Evolutionary conservation across 257 asterid genomes (phyloP), one percentile per base, ranked within the genome.

Genomic region (Ajuga chamaepitys): DNA sequence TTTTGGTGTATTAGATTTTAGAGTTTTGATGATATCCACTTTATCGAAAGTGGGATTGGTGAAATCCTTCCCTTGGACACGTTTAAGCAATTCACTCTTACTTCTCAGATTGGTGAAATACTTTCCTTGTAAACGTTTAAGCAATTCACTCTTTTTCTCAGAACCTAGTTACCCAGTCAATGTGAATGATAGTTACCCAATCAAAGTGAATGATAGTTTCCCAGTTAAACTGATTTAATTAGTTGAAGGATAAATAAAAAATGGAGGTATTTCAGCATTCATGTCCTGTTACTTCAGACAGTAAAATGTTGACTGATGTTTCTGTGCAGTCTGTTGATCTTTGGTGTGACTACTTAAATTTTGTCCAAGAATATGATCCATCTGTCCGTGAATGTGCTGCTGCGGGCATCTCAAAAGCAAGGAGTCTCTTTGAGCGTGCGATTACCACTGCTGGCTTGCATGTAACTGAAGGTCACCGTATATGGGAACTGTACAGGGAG

Each of bases 401-500:
- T 1, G 68, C 58, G 76, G 97, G 96, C 62, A 81, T 86, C 67
- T 82, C 87, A 4, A 90, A 86, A 83, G 82, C 81, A 3, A 86
- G 99, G 75, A 82, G 83, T 75, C 77, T 94, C 48, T 90, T 90
- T 48, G 97, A 94, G 80, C 93, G 91, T 70, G 96, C 99, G 26
- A 83, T 88, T 71, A 83, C 95, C 64, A 91, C 99, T 38, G 80
- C 82, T 70, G 97, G 97, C 69, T 81, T 90, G 82, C 97, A 94
- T 74, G 78, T 86, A 64, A 10, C 90, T 76, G 95, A 85, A 78
- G 97, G 96, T 70, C 81, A 86, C 86, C 79, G 70, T 71, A 83
- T 94, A 79, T 94, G 95, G 91, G 95, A 88, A 68, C 55, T 79
- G 42, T 94, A 90, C 77, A 80, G 95, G 81, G 86, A 79, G 35